These are phyloP conservation scores for Vanrija pseudolonga DNA, from an alignment of 1,284 basidiomycete species.

Conservation along the genomic window DNA sequence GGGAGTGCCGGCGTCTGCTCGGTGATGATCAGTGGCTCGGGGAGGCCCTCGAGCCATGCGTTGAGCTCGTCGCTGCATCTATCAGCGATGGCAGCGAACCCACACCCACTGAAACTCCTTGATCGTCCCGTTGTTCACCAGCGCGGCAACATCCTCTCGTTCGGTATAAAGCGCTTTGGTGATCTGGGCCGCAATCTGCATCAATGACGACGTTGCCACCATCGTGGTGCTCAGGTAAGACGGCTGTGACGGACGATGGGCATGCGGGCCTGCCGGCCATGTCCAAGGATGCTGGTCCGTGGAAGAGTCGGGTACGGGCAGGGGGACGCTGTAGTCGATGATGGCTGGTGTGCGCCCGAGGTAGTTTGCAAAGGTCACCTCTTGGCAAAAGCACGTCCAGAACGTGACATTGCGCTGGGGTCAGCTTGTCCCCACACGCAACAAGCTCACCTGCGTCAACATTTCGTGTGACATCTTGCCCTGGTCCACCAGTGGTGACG, in stretches of 20 bases:
- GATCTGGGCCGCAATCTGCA: constrained; percentile 5
- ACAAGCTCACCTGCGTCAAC: too few relatives aligned
- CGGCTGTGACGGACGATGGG: neutral
- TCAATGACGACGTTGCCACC: constrained; percentile 5
- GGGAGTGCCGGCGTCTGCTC: constrained; percentile 57
- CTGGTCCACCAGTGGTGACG: constrained; percentile 12
- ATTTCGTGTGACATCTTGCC: constrained; percentile 21
- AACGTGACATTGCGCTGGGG: constrained; percentile 26
- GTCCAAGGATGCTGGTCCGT: constrained; percentile 23
- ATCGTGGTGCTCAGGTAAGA: constrained; percentile 10
- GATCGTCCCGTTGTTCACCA: constrained; percentile 6
- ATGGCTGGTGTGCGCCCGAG: constrained; percentile 24
- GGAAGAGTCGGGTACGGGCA: constrained; percentile 15
- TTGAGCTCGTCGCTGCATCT: constrained; percentile 51
- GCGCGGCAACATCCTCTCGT: constrained; percentile 1
- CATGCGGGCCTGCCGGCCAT: constrained; percentile 13
- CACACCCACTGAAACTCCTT: neutral
- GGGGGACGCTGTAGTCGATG: constrained; percentile 23
- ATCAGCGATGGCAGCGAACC: neutral
- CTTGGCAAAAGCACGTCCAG: constrained; percentile 31
- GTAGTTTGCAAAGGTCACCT: constrained; percentile 30
- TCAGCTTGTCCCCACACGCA: neutral
- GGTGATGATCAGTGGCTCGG: constrained; percentile 53
- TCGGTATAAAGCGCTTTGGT: constrained; percentile 5
- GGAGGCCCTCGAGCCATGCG: constrained; percentile 59